Percentiles rank a stretch among this genome's conserved stretches.
Conservation (phyloP, 2,329 filamentous ascomycete species). For the Pseudogymnoascus sp. region DNA sequence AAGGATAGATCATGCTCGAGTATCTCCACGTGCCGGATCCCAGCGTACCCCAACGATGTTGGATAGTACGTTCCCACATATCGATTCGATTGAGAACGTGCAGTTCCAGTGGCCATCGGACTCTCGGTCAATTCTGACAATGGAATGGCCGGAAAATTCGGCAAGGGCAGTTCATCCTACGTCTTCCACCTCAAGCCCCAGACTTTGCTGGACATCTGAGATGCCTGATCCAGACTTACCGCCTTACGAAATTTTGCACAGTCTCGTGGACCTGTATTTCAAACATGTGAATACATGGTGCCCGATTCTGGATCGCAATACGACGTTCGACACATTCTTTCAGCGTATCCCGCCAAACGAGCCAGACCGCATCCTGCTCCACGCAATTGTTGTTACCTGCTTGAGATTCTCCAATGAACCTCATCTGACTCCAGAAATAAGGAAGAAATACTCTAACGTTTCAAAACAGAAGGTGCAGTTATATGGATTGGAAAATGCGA, state of each 20-base stretch:
- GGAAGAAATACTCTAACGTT: slow-evolving; percentile 65
- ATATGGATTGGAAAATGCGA: slow-evolving; percentile 82
- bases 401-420: slow-evolving; percentile 73
- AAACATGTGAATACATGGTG: slow-evolving; percentile 79
- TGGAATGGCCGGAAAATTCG: too few relatives aligned
- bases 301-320: slow-evolving; percentile 78
- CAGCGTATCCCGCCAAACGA: slow-evolving; percentile 68
- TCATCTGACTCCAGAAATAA: slow-evolving; percentile 62
- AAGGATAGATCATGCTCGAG: too few relatives aligned
- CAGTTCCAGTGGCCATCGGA: too few relatives aligned
- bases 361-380: slow-evolving; percentile 71
- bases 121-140: too few relatives aligned
- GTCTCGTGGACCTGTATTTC: slow-evolving; percentile 67
- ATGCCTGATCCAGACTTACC: slow-evolving; percentile 59
- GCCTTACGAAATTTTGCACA: slow-evolving; percentile 65
- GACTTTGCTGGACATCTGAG: slow-evolving; percentile 27
- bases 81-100: too few relatives aligned
- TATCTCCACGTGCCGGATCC: too few relatives aligned
- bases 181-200: too few relatives aligned
- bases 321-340: slow-evolving; percentile 74
- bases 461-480: slow-evolving; percentile 82
- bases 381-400: slow-evolving; percentile 82
- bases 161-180: too few relatives aligned
- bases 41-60: too few relatives aligned
- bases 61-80: too few relatives aligned